phyloP scores from a whole-genome alignment of 192 early-diverging fungal species.

The Chytriomyces sp. region DNA sequence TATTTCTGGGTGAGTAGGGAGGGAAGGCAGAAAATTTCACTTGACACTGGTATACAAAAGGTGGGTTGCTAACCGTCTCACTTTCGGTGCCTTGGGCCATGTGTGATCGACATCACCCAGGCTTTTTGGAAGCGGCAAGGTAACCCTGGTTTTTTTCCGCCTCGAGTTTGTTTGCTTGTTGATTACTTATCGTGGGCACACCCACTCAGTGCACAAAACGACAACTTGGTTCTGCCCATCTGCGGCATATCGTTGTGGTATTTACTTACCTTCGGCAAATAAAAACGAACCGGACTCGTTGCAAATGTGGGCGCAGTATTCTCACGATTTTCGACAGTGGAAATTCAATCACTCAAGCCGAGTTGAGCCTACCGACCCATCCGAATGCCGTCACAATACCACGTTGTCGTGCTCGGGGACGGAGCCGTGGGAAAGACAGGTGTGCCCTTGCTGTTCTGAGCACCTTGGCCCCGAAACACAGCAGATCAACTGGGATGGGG shows the following conservation, averaged over 20 bases:
- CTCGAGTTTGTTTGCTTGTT: conserved; percentile 3
- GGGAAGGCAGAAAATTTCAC: no score
- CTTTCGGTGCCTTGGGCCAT: conserved; percentile 36
- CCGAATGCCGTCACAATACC: neutral
- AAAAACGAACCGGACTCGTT: neutral
- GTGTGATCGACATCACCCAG: conserved; percentile 4
- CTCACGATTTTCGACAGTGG: neutral
- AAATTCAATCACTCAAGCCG: neutral
- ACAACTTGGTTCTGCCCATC: conserved; percentile 85
- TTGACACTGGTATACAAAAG: no score
- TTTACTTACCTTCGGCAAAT: neutral
- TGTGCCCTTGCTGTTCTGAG: neutral
- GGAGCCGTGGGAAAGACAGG: conserved; percentile 53
- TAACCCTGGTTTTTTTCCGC: conserved; percentile 31
- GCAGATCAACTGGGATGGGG: no score
- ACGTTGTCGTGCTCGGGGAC: conserved; percentile 47
- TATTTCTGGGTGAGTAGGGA: conserved; percentile 26
- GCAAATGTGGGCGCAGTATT: neutral
- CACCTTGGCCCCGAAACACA: neutral
- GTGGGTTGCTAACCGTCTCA: neutral
- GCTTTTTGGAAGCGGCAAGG: conserved; percentile 30
- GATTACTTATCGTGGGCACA: neutral
- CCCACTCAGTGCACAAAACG: conserved; percentile 76
- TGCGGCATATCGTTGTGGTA: neutral
- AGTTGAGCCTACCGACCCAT: no score